phyloP scores from a whole-genome alignment of 495 filamentous ascomycete species.

The Hypoxylon subgilvum region DNA sequence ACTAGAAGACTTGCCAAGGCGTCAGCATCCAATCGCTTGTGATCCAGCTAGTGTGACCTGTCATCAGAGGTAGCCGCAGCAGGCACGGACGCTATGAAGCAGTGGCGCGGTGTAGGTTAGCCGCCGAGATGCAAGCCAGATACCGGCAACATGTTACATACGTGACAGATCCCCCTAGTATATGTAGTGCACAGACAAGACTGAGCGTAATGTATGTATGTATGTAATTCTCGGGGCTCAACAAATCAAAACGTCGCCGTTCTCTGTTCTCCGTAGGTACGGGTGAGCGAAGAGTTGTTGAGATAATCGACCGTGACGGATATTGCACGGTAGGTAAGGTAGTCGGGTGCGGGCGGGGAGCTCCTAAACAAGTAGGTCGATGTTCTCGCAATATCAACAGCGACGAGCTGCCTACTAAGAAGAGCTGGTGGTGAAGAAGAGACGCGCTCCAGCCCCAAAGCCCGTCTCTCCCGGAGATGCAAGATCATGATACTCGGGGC shows the following conservation, averaged over 20 bases:
- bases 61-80: conserved; percentile 1
- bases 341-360: too few species aligned
- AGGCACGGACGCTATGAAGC: conserved; percentile 10
- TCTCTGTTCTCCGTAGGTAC: too few species aligned
- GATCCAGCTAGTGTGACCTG: neutral
- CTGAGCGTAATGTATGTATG: too few species aligned
- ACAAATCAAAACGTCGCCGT: conserved; percentile 5
- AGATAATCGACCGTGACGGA: neutral
- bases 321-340: neutral
- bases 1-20: neutral
- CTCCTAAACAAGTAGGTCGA: conserved; percentile 12
- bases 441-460: neutral
- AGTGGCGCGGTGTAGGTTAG: conserved; percentile 10
- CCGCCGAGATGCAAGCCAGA: conserved; percentile 10
- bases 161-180: conserved; percentile 2
- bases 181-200: conserved; percentile 17
- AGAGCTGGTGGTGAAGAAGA: conserved; percentile 11
- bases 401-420: conserved; percentile 13
- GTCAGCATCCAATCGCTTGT: neutral
- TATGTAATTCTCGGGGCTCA: neutral
- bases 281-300: neutral
- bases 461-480: conserved; percentile 4
- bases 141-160: neutral
- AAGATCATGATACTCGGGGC: conserved; percentile 11
- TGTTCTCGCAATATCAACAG: neutral